These are phyloP conservation scores for Vanderwaltozyma polyspora DNA, from an alignment of 805 yeast genomes.

Conservation along the genomic window DNA sequence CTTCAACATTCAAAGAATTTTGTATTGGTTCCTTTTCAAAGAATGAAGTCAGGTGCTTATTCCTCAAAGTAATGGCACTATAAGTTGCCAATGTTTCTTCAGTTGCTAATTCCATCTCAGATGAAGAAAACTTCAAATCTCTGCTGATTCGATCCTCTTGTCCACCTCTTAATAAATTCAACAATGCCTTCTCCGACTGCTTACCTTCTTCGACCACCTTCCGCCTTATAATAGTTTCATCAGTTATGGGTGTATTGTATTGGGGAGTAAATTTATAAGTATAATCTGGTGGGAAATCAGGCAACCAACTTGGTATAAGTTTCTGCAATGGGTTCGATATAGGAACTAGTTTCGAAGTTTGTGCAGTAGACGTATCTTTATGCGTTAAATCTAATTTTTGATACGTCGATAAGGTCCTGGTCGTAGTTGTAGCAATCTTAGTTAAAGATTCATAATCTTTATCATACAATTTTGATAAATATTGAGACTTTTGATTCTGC, in stretches of 20 bases:
- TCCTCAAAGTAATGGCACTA: conserved; percentile 3
- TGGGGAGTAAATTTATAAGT: conserved; percentile 74
- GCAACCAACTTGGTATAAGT: conserved; percentile 67
- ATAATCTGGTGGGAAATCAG: conserved; percentile 87
- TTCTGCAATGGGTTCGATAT: conserved; percentile 30
- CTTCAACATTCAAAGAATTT: conserved; percentile 42
- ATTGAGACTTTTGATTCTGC: conserved; percentile 25
- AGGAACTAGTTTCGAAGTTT: conserved; percentile 30
- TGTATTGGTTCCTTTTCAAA: background rate
- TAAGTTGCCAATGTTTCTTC: conserved; percentile 9
- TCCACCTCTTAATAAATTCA: conserved; percentile 9
- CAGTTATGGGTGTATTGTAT: conserved; percentile 49
- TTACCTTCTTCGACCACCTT: conserved; percentile 72
- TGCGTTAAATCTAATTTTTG: conserved; percentile 7
- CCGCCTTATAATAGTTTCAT: conserved; percentile 60
- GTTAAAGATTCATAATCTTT: conserved; percentile 6
- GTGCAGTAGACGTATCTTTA: conserved; percentile 2
- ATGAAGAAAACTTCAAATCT: conserved; percentile 2
- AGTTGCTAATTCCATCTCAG: conserved; percentile 5
- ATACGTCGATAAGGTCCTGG: conserved; percentile 6
- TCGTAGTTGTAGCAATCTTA: conserved; percentile 2
- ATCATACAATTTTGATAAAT: conserved; percentile 8
- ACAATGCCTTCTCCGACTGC: conserved; percentile 67
- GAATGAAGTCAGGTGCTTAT: conserved; percentile 1
- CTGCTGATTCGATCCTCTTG: background rate